phyloP scores from a whole-genome alignment of 2,329 filamentous ascomycete genomes.

The Xylaria sp. region DNA sequence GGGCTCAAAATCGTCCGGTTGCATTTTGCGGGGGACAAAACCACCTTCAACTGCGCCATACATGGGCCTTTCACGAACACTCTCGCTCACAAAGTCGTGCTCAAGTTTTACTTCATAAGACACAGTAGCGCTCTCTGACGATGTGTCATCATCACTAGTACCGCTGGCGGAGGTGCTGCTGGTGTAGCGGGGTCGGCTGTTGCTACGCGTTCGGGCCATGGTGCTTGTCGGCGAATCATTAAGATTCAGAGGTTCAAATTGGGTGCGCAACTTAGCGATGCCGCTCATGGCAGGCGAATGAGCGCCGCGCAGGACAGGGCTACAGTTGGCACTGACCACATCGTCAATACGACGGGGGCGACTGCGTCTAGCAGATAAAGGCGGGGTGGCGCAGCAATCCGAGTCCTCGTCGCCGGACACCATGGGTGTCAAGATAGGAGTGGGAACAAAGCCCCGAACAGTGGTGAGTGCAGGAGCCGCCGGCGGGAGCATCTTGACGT shows the following conservation, averaged over 20 bases:
- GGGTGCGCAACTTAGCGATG: constrained; percentile 81
- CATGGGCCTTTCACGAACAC: constrained; percentile 50
- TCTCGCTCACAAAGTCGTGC: constrained; percentile 80
- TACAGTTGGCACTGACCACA: constrained; percentile 68
- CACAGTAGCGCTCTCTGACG: constrained; percentile 70
- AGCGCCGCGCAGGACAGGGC: constrained; percentile 60
- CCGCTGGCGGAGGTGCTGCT: constrained; percentile 57
- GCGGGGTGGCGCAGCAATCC: constrained; percentile 52
- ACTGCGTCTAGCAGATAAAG: constrained; percentile 47
- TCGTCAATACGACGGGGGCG: constrained; percentile 55
- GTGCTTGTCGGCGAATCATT: constrained; percentile 61
- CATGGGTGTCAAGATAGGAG: constrained; percentile 57
- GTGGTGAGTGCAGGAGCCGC: constrained; percentile 58
- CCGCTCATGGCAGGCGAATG: constrained; percentile 67
- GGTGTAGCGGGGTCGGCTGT: constrained; percentile 61
- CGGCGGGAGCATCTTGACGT: constrained; percentile 51
- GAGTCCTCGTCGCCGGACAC: constrained; percentile 65
- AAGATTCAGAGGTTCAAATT: constrained; percentile 79
- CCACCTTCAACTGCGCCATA: constrained; percentile 56
- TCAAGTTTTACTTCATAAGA: constrained; percentile 87
- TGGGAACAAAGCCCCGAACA: constrained; percentile 62
- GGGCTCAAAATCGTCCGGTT: constrained; percentile 85
- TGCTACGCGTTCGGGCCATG: constrained; percentile 58
- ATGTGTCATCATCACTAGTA: constrained; percentile 69
- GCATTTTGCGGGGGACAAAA: constrained; percentile 77